phyloP scores from a whole-genome alignment of 2,329 filamentous ascomycete genomes.

The Cercospora zeae-maydis region DNA sequence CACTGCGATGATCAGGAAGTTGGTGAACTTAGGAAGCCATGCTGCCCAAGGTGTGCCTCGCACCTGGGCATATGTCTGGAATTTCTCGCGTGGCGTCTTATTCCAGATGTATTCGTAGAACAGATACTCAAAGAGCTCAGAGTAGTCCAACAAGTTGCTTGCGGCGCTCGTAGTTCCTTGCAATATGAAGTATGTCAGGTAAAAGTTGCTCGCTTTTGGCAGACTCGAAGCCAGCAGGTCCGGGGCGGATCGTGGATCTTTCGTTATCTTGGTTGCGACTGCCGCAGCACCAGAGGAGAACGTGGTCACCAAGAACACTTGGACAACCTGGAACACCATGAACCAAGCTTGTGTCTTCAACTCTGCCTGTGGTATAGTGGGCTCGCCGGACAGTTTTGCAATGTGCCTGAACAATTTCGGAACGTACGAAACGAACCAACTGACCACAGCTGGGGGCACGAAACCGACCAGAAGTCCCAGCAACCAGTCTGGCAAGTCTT shows the following conservation, averaged over 20 bases:
- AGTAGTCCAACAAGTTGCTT: conserved; percentile 34
- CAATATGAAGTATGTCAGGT: conserved; percentile 41
- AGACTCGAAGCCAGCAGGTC: conserved; percentile 36
- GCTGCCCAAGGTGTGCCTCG: conserved; percentile 45
- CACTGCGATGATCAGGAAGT: conserved; percentile 44
- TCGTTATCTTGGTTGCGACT: conserved; percentile 33
- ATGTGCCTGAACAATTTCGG: conserved; percentile 37
- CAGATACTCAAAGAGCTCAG: conserved; percentile 34
- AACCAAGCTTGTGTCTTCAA: conserved; percentile 40
- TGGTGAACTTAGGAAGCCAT: conserved; percentile 48
- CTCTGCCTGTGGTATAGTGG: conserved; percentile 46
- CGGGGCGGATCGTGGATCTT: conserved; percentile 35
- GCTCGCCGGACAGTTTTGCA: conserved; percentile 36
- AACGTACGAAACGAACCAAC: conserved; percentile 36
- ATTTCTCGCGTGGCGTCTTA: conserved; percentile 48
- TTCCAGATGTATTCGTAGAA: conserved; percentile 36
- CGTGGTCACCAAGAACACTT: conserved; percentile 43
- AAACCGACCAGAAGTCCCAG: conserved; percentile 35
- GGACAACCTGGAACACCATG: conserved; percentile 42
- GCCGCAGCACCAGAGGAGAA: conserved; percentile 39
- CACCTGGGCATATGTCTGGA: conserved; percentile 43
- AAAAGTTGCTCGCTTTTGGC: conserved; percentile 42
- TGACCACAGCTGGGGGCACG: conserved; percentile 33
- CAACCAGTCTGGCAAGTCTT: conserved; percentile 30
- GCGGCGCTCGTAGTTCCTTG: conserved; percentile 36